phyloP scores from a whole-genome alignment of 192 early-diverging fungal genomes.

The Diversispora epigaea region DNA sequence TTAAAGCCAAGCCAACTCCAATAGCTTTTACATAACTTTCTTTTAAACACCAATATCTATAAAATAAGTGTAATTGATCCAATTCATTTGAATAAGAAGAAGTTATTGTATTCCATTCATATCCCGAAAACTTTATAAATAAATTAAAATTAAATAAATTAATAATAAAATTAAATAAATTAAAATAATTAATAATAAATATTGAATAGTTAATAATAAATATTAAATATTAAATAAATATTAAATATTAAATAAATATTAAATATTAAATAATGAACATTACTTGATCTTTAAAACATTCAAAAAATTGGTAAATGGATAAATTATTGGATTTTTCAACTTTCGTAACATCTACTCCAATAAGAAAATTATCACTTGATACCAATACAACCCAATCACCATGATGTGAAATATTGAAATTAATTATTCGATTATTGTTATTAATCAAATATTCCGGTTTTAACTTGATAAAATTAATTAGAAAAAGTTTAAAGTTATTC shows the following conservation, averaged over 20 bases:
- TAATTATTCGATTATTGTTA: background rate
- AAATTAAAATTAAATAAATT: background rate
- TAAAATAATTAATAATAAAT: background rate
- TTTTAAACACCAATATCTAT: slow-evolving; percentile 57
- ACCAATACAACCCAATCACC: slow-evolving; percentile 61
- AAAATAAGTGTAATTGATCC: slow-evolving; percentile 46
- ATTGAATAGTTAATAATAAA: no score
- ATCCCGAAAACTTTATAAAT: slow-evolving; percentile 27
- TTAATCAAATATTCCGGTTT: background rate
- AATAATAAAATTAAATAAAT: slow-evolving; percentile 3
- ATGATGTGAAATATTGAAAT: slow-evolving; percentile 61
- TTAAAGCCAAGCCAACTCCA: slow-evolving; percentile 52
- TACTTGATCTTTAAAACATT: slow-evolving; percentile 42
- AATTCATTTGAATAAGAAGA: slow-evolving; percentile 1
- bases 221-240: background rate
- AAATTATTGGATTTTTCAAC: slow-evolving; percentile 42
- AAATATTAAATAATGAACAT: background rate
- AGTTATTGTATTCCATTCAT: slow-evolving; percentile 32
- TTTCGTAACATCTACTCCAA: slow-evolving; percentile 56
- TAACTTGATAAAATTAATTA: background rate
- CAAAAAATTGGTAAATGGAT: slow-evolving; percentile 40
- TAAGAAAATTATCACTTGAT: slow-evolving; percentile 34
- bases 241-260: background rate
- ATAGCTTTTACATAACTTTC: slow-evolving; percentile 60
- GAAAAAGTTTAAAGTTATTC: no score